phyloP scores from a whole-genome alignment of 352 stramenopile genomes.

The Pythium myriotylum region DNA sequence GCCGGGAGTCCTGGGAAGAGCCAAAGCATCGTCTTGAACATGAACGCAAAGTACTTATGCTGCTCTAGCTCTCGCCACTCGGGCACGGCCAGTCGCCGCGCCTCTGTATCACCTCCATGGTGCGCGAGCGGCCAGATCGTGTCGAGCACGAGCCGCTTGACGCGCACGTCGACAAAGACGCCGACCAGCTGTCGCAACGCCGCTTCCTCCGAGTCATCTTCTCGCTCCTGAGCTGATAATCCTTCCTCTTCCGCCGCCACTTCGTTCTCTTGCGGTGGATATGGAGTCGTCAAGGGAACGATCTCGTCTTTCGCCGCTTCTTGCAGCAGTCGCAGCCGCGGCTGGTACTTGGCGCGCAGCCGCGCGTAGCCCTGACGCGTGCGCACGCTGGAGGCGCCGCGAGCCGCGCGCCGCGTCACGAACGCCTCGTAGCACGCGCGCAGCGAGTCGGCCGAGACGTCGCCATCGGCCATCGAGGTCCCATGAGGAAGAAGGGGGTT shows the following conservation, averaged over 20 bases:
- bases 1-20: conserved; percentile 49
- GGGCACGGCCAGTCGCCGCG: conserved; percentile 20
- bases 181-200: conserved; percentile 26
- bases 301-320: neutral
- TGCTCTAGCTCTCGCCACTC: conserved; percentile 43
- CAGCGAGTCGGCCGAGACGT: conserved; percentile 5
- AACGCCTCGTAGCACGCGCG: conserved; percentile 31
- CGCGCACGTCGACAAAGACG: conserved; percentile 43
- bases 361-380: conserved; percentile 26
- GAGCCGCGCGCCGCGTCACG: conserved; percentile 9
- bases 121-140: conserved; percentile 53
- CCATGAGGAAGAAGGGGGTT: conserved; percentile 2
- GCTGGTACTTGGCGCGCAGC: conserved; percentile 38
- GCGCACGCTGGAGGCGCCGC: conserved; percentile 22
- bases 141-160: conserved; percentile 45
- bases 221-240: no score
- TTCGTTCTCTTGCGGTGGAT: neutral
- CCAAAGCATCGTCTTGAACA: conserved; percentile 49
- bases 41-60: conserved; percentile 54
- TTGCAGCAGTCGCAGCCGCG: conserved; percentile 28
- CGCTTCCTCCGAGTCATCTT: conserved; percentile 8
- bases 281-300: neutral
- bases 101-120: conserved; percentile 25
- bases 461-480: neutral
- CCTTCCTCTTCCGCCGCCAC: neutral